These are phyloP conservation scores for Penicillium bovifimosum DNA, from an alignment of 495 filamentous ascomycete genomes.

Conservation along the genomic window DNA sequence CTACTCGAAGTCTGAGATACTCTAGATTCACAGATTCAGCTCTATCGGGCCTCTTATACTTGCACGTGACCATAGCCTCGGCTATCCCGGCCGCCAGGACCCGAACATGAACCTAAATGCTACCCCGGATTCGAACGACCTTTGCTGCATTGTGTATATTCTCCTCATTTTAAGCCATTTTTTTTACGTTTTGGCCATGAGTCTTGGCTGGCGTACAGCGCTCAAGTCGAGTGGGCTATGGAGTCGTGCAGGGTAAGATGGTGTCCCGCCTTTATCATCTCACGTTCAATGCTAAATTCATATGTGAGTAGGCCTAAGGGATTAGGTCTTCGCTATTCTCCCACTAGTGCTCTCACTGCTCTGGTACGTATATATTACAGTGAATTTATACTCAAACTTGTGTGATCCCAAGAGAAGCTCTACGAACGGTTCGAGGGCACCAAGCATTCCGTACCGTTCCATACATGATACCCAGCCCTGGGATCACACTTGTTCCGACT, in stretches of 20 bases:
- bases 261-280: background rate
- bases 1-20: too few relatives aligned
- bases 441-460: too few relatives aligned
- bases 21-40: too few relatives aligned
- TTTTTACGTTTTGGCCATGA: background rate
- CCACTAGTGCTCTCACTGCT: background rate
- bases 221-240: background rate
- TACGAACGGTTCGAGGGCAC: too few relatives aligned
- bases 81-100: background rate
- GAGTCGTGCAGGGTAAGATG: background rate
- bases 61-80: conserved; percentile 5
- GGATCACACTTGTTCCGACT: too few relatives aligned
- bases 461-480: too few relatives aligned
- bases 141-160: background rate
- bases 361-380: background rate
- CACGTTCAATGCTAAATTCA: conserved; percentile 2
- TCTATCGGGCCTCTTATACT: background rate
- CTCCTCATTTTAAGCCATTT: background rate
- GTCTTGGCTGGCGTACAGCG: background rate
- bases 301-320: background rate
- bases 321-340: background rate
- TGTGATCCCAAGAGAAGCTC: too few relatives aligned
- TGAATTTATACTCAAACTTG: background rate
- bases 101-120: background rate
- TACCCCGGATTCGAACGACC: background rate